Base-by-base conservation (phyloP, 1,139 yeast species). In the Blastobotrys apis region DNA sequence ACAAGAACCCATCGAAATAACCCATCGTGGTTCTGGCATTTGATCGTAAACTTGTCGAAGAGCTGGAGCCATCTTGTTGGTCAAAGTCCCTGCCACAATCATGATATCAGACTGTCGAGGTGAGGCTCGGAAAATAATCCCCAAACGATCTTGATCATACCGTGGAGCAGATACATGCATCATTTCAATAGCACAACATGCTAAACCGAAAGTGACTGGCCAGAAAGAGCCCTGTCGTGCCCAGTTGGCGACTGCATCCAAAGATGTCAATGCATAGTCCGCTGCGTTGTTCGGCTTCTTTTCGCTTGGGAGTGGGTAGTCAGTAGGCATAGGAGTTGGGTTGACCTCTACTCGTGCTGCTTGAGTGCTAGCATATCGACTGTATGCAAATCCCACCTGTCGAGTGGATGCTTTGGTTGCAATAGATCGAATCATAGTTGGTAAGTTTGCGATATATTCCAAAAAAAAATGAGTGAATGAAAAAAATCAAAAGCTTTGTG, bases 131-230 rank as follows among this genome's bases (percentile, higher is more conserved):
- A 86, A 86, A 77, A 86, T 86, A 64, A 86, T 85, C 59, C 95
- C 95, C 64, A 86, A 74, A 65, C 95, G 80, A 72, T 86, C 95
- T 71, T 86, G 95, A 71, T 86, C 95, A 69, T 86, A 86, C 65
- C 95, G 75, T 52, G 95, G 94, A 48, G 94, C 81, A 23, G 95
- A 86, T 37, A 83, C 86, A 68, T 86, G 95, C 95, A 86, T 86
- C 95, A 86, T 86, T 69, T 86, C 95, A 38, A 86, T 94, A 51
- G 95, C 94, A 72, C 95, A 85, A 69, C 95, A 85, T 6, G 95
- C 95, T 60, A 85, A 73, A 34, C 95, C 95, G 67, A 86, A 86
- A 39, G 95, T 86, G 43, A 85, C 94, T 12, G 95, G 95, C 95
- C 95, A 86, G 67, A 86, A 85, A 3, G 94, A 83, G 26, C 94